phyloP scores from a whole-genome alignment of 345 rosid species.

The Turnera subulata region DNA sequence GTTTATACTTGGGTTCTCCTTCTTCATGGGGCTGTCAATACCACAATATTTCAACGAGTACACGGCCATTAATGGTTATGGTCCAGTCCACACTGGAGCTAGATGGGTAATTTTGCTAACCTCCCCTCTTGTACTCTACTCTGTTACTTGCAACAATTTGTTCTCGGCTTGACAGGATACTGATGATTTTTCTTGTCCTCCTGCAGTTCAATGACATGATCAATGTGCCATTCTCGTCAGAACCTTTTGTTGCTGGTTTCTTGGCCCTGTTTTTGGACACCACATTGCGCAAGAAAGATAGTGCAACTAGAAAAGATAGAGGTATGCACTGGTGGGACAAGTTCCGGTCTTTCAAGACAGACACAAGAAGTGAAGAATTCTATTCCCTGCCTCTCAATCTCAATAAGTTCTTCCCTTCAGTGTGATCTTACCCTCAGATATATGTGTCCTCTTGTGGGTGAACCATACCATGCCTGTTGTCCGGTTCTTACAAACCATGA shows the following conservation, averaged over 20 bases:
- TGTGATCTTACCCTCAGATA: no score
- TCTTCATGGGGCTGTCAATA: slow-evolving; percentile 36
- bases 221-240: slow-evolving; percentile 86
- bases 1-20: slow-evolving; percentile 32
- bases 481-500: no score
- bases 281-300: slow-evolving; percentile 59
- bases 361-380: slow-evolving; percentile 94
- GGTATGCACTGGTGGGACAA: slow-evolving; percentile 93
- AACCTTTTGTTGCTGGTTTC: slow-evolving; percentile 77
- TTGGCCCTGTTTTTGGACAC: slow-evolving; percentile 66
- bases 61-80: slow-evolving; percentile 33
- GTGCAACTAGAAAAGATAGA: slow-evolving; percentile 57
- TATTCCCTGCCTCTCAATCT: slow-evolving; percentile 88
- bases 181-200: slow-evolving; percentile 4
- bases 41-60: slow-evolving; percentile 37
- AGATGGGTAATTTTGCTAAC: slow-evolving; percentile 26
- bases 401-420: slow-evolving; percentile 92
- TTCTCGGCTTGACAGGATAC: not conserved
- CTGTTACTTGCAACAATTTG: not conserved
- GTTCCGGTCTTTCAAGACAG: slow-evolving; percentile 77
- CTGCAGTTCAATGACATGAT: slow-evolving; percentile 95
- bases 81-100: slow-evolving; percentile 35
- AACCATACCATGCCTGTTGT: no score
- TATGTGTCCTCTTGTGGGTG: no score
- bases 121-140: not conserved